Evolutionary conservation across 108 stramenopile genomes (phyloP).

Genomic region (Pseudonitzschia pungens): DNA sequence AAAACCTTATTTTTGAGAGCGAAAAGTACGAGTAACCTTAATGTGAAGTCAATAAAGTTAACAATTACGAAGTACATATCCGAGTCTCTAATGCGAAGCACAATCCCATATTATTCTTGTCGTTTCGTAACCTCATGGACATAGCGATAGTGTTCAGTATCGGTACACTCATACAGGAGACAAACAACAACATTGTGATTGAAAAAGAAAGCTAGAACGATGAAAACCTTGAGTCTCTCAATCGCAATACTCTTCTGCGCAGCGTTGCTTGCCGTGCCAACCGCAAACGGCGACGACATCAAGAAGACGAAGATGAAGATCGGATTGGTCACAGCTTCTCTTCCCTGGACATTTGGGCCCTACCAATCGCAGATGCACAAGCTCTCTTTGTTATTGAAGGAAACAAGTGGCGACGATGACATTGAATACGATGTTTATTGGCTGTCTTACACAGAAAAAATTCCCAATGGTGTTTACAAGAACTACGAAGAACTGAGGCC

Average conservation of each 20-base stretch:
- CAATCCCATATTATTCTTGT: too few relatives aligned
- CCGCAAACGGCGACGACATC: not conserved
- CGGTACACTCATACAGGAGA: too few relatives aligned
- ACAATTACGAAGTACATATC: too few relatives aligned
- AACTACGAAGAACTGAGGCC: slow-evolving; percentile 12
- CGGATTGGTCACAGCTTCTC: not conserved
- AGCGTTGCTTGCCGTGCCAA: not conserved
- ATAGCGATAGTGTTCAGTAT: too few relatives aligned
- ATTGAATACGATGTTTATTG: slow-evolving; percentile 39
- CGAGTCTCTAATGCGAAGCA: too few relatives aligned
- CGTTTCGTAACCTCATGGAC: too few relatives aligned
- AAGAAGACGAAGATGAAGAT: not conserved
- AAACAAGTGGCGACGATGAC: slow-evolving; percentile 32
- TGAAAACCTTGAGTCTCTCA: not conserved
- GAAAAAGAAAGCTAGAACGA: too few relatives aligned
- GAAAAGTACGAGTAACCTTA: too few relatives aligned
- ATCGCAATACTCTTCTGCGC: not conserved
- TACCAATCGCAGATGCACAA: slow-evolving; percentile 13
- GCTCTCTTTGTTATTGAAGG: slow-evolving; percentile 2
- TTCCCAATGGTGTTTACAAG: slow-evolving; percentile 8
- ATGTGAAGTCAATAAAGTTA: too few relatives aligned
- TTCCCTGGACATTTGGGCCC: slow-evolving; percentile 8
- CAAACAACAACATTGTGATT: too few relatives aligned
- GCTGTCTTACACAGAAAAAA: not conserved
- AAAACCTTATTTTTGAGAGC: too few relatives aligned